Percentiles rank a stretch among this genome's conserved stretches.
These are phyloP conservation scores for Penicillium psychrosexuale DNA, from an alignment of 2,329 filamentous ascomycete genomes.

Conservation along the genomic window DNA sequence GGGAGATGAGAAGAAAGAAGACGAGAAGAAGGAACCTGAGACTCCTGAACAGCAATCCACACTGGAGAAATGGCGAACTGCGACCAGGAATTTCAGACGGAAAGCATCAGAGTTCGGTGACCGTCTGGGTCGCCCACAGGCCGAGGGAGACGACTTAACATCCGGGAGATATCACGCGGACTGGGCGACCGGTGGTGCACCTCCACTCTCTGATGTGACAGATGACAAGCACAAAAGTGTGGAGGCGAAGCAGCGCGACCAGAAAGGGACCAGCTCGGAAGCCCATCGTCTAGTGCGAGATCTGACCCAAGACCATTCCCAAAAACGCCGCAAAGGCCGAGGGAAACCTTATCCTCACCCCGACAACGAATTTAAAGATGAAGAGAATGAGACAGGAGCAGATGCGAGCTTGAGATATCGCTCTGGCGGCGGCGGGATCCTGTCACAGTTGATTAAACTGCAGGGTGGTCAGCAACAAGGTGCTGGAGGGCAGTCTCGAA, in stretches of 20 bases:
- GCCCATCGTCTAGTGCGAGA: slow-evolving; percentile 35
- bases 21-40: neutral
- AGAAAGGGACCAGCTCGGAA: slow-evolving; percentile 27
- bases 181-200: slow-evolving; percentile 27
- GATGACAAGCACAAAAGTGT: slow-evolving; percentile 32
- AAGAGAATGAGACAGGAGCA: slow-evolving; percentile 6
- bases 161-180: slow-evolving; percentile 24
- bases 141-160: slow-evolving; percentile 27
- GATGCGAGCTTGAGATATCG: slow-evolving; percentile 23
- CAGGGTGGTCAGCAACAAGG: slow-evolving; percentile 7
- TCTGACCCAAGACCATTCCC: slow-evolving; percentile 28
- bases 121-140: slow-evolving; percentile 23
- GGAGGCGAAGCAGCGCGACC: slow-evolving; percentile 25
- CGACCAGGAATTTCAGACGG: slow-evolving; percentile 6
- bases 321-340: slow-evolving; percentile 17
- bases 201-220: slow-evolving; percentile 27
- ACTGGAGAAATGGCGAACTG: slow-evolving; percentile 1
- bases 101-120: slow-evolving; percentile 16
- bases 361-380: slow-evolving; percentile 10
- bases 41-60: neutral
- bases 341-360: slow-evolving; percentile 13
- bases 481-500: slow-evolving; percentile 5
- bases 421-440: slow-evolving; percentile 30
- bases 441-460: slow-evolving; percentile 33
- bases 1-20: neutral